These are phyloP conservation scores for Punica granatum DNA, from an alignment of 345 rosid genomes.

Conservation along the genomic window DNA sequence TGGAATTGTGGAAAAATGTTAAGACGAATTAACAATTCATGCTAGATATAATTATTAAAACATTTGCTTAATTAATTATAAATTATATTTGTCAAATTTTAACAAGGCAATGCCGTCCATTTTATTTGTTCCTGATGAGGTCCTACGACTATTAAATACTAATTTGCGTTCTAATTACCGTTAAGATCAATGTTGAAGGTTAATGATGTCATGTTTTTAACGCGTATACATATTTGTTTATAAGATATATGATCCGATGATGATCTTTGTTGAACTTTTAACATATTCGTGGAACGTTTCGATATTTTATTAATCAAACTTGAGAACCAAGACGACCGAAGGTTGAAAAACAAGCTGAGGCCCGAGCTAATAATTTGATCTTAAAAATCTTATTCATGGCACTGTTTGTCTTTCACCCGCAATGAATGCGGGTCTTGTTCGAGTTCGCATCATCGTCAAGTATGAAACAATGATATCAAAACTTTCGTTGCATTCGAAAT, in stretches of 20 bases:
- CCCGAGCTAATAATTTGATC: not conserved
- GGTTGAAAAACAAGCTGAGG: not conserved
- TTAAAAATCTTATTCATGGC: no score
- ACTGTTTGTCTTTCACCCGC: no score
- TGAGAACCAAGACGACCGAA: not conserved
- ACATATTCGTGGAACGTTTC: not conserved
- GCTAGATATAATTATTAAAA: no score
- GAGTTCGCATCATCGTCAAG: no score
- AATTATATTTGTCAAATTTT: not conserved
- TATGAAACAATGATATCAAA: no score
- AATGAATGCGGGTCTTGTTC: no score
- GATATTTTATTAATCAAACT: not conserved
- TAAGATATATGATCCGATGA: not conserved
- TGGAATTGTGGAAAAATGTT: no score
- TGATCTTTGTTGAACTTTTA: not conserved
- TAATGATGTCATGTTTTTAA: not conserved
- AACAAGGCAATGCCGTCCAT: constrained; percentile 7
- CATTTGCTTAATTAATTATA: not conserved
- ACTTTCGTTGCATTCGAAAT: no score
- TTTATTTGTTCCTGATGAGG: not conserved
- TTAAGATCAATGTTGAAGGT: not conserved
- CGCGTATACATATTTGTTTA: not conserved
- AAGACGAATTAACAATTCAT: not conserved
- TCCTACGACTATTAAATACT: not conserved
- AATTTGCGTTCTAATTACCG: not conserved